phyloP scores from a whole-genome alignment of 2,329 filamentous ascomycete genomes.

The Pseudogymnoascus sp. region DNA sequence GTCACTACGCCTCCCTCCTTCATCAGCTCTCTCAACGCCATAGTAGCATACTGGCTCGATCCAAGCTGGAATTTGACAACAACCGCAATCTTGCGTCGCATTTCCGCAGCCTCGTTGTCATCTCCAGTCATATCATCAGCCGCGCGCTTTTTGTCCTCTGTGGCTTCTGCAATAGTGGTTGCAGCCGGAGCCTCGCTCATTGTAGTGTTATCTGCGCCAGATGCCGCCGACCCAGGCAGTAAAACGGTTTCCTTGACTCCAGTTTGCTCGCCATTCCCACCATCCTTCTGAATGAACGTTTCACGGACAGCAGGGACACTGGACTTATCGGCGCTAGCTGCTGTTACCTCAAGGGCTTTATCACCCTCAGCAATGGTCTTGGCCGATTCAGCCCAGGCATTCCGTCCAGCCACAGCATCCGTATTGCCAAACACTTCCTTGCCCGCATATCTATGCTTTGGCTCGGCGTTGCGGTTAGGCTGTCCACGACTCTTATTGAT shows the following conservation, averaged over 20 bases:
- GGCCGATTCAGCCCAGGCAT: constrained; percentile 23
- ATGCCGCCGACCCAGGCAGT: background rate
- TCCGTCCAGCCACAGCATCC: constrained; percentile 18
- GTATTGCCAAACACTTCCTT: background rate
- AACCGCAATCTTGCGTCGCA: constrained; percentile 51
- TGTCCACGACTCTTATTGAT: constrained; percentile 17
- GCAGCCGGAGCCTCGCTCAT: background rate
- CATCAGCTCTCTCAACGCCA: constrained; percentile 74
- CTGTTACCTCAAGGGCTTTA: background rate
- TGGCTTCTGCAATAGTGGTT: background rate
- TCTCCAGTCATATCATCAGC: background rate
- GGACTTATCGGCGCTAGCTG: constrained; percentile 18
- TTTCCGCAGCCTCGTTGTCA: background rate
- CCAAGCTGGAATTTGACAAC: constrained; percentile 69
- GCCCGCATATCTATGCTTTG: background rate
- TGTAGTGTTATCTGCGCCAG: background rate
- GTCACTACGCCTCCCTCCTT: constrained; percentile 55
- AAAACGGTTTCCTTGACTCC: constrained; percentile 15
- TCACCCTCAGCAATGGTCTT: constrained; percentile 11
- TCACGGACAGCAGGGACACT: constrained; percentile 20
- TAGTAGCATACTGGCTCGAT: constrained; percentile 76
- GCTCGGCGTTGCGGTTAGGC: constrained; percentile 10
- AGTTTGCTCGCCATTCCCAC: constrained; percentile 24
- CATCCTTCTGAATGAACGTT: constrained; percentile 27
- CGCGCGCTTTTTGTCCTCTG: background rate